Percentiles rank a stretch among this genome's conserved stretches.
Conservation (phyloP, 306 rosid genomes). For the Inga oerstediana region DNA sequence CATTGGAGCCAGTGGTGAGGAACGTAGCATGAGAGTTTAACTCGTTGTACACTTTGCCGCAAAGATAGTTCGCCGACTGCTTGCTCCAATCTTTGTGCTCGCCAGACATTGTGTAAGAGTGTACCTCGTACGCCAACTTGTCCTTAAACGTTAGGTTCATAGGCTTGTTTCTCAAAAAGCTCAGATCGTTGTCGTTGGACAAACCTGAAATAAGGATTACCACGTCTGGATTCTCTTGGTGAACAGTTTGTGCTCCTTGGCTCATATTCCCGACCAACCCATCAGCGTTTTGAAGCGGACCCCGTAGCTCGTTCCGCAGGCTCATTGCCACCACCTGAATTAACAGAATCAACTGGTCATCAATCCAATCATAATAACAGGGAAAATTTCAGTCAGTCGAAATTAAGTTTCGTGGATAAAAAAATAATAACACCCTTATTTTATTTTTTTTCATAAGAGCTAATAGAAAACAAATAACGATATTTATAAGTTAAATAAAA, state of each 20-base stretch:
- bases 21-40: constrained; percentile 29
- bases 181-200: constrained; percentile 27
- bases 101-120: constrained; percentile 27
- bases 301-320: constrained; percentile 37
- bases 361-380: neutral
- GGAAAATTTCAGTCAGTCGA: too few relatives aligned
- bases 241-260: constrained; percentile 24
- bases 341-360: neutral
- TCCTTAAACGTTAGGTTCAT: constrained; percentile 9
- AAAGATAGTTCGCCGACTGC: constrained; percentile 22
- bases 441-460: too few relatives aligned
- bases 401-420: too few relatives aligned
- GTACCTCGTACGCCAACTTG: constrained; percentile 37
- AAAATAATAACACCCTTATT: fast-evolving
- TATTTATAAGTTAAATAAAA: too few relatives aligned
- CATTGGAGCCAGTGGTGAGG: constrained; percentile 2
- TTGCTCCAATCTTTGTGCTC: constrained; percentile 1
- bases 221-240: constrained; percentile 18
- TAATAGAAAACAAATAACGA: too few relatives aligned
- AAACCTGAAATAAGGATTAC: constrained; percentile 33
- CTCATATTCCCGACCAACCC: constrained; percentile 21
- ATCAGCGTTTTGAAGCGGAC: neutral
- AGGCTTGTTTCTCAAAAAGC: constrained; percentile 14
- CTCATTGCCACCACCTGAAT: constrained; percentile 39
- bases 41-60: constrained; percentile 5